Evolutionary conservation across 2,329 filamentous ascomycete species (phyloP), one percentile per base, ranked within the genome.

Genomic region (Parascedosporium putredinis): DNA sequence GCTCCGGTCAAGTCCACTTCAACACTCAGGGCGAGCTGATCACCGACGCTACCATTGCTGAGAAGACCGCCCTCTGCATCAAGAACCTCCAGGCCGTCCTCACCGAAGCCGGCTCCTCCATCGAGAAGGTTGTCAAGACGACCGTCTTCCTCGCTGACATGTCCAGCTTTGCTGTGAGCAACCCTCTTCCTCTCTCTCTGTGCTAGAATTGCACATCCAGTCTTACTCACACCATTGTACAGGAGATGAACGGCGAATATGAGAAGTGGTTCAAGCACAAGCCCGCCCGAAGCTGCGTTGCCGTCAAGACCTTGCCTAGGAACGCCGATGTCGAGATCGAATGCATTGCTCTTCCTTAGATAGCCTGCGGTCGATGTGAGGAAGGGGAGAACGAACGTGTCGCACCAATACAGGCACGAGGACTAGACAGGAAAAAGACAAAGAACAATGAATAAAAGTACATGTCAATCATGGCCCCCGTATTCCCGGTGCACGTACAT

Each of bases 71-170:
- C 48, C 71, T 74, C 56, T 80, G 76, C 67, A 74, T 88, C 66
- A 73, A 85, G 68, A 95, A 94, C 69, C 78, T 96, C 62, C 77
- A 84, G 66, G 86, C 86, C 40, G 88, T 97, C 51, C 80, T 97
- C 47, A 78, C 81, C 53, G 88, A 83, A 59, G 88, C 89, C 22
- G 88, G 87, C 49, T 90, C 86, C 20, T 79, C 77, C 48, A 76
- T 97, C 52, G 69, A 79, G 55, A 86, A 83, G 67, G 84, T 95
- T 44, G 86, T 96, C 70, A 95, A 96, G 78, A 86, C 89, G 59
- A 88, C 83, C 64, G 84, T 95, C 63, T 97, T 96, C 76, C 72
- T 97, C 54, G 84, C 85, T 47, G 86, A 94, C 68, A 97, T 97
- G 91, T 79, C 76, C 55, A 76, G 93, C 69, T 97, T 97, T 63